A percentile compares a stretch with the other conserved stretches of the same genome.
Evolutionary conservation across 1,284 basidiomycete species (phyloP).

Genomic region (Apiotrichum porosum): DNA sequence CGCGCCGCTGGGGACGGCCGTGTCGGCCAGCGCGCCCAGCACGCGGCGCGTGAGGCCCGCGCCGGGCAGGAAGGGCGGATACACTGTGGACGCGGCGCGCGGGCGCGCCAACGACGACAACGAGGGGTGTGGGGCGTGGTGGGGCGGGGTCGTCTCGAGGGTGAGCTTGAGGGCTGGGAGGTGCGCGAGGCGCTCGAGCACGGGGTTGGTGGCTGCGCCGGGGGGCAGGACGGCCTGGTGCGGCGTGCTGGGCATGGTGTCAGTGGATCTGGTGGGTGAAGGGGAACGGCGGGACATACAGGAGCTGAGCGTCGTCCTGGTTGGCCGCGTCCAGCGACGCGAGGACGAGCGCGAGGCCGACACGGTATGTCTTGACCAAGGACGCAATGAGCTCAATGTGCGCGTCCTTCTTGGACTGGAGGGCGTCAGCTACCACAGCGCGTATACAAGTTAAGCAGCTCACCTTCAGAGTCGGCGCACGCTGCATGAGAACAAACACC

Average conservation of each 20-base stretch:
- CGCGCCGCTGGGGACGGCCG: conserved; percentile 27
- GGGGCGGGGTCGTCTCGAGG: conserved; percentile 4
- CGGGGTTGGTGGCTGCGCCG: conserved; percentile 48
- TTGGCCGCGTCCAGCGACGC: conserved; percentile 69
- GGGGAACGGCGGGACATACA: conserved; percentile 52
- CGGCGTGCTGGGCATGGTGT: conserved; percentile 16
- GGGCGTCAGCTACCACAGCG: conserved; percentile 5
- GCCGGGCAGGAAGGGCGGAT: conserved; percentile 57
- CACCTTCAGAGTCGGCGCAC: conserved; percentile 72
- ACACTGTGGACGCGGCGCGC: conserved; percentile 44
- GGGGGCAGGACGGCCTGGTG: conserved; percentile 47
- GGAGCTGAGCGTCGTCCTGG: conserved; percentile 68
- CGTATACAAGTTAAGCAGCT: background rate
- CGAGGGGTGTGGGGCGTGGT: background rate
- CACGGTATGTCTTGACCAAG: conserved; percentile 55
- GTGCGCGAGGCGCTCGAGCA: conserved; percentile 51
- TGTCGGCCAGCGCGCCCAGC: conserved; percentile 51
- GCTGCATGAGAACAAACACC: conserved; percentile 49
- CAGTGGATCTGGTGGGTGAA: background rate
- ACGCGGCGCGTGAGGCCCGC: conserved; percentile 66
- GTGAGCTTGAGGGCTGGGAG: conserved; percentile 49
- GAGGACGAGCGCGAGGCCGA: conserved; percentile 58
- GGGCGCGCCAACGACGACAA: too few relatives aligned
- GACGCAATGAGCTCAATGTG: conserved; percentile 58
- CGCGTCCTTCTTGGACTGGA: conserved; percentile 61